Conservation (phyloP, 2,329 filamentous ascomycete genomes). For the Aureobasidium namibiae region DNA sequence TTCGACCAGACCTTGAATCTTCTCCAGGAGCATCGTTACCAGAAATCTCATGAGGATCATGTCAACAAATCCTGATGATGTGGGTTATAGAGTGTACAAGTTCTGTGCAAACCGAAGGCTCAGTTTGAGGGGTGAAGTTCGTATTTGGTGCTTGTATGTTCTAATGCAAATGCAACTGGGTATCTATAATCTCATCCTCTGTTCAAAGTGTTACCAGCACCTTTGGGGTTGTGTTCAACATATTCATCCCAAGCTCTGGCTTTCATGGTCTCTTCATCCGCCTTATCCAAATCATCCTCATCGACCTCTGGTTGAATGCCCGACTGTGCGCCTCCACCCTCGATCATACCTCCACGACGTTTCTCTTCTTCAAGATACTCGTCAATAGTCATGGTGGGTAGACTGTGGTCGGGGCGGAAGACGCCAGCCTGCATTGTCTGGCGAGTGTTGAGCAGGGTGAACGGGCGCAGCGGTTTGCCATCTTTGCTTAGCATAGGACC, state of each 20-base stretch:
- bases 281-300: constrained; percentile 83
- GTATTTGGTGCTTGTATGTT: not conserved
- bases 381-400: constrained; percentile 96
- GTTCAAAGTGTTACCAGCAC: constrained; percentile 75
- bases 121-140: no score
- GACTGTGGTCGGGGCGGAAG: constrained; percentile 81
- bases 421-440: constrained; percentile 71
- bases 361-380: constrained; percentile 93
- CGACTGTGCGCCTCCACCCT: constrained; percentile 76
- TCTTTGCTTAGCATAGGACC: constrained; percentile 69
- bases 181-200: constrained; percentile 46
- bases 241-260: constrained; percentile 94
- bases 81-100: no score
- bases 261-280: constrained; percentile 86
- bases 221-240: constrained; percentile 78
- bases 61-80: no score
- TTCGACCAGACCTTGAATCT: not conserved
- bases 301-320: constrained; percentile 63
- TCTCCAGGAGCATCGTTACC: no score
- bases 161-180: not conserved
- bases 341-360: constrained; percentile 75
- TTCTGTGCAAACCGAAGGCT: no score
- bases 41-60: no score
- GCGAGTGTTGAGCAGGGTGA: constrained; percentile 73
- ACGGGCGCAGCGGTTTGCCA: constrained; percentile 83